Evolutionary conservation across 257 asterid species (phyloP), one percentile per base, ranked within the genome.

Genomic region (Solanum clarkiae): DNA sequence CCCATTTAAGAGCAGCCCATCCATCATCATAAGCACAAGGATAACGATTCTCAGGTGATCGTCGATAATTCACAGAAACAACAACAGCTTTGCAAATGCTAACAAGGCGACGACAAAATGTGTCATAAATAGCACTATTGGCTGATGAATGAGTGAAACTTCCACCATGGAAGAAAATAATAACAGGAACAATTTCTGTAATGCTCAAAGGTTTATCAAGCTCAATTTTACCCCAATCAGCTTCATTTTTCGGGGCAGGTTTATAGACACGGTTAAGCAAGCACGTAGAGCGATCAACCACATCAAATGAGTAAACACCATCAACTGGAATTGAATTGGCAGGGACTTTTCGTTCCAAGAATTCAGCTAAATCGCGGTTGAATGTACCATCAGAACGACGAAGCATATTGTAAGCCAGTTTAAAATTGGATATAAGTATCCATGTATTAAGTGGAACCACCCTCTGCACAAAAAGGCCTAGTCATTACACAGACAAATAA

Each of bases 1-100:
- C 97, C 98, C 98, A 95, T 80, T 89, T 90, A 0, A 95, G 93
- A 6, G 98, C 97, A 2, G 93, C 60, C 98, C 97, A 95, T 5
- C 98, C 98, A 59, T 95, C 98, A 8, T 95, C 97, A 45, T 94
- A 94, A 0, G 97, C 98, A 86, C 94, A 91, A 4, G 98, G 98
- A 85, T 90, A 94, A 10, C 95, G 85, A 70, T 90, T 80, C 91
- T 95, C 98, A 0, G 98, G 98, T 15, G 98, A 93, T 12, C 97
- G 79, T 1, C 98, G 91, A 59, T 94, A 95, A 63, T 95, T 90
- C 10, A 95, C 98, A 7, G 98, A 95, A 2, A 95, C 97, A 36
- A 95, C 98, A 22, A 91, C 95, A 17, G 95, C 94, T 14, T 81
- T 86, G 85, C 98, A 95, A 13, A 90, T 85, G 18, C 71, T 85